Conservation (phyloP, 208 protist genomes). For the Trypanosoma conorhini region DNA sequence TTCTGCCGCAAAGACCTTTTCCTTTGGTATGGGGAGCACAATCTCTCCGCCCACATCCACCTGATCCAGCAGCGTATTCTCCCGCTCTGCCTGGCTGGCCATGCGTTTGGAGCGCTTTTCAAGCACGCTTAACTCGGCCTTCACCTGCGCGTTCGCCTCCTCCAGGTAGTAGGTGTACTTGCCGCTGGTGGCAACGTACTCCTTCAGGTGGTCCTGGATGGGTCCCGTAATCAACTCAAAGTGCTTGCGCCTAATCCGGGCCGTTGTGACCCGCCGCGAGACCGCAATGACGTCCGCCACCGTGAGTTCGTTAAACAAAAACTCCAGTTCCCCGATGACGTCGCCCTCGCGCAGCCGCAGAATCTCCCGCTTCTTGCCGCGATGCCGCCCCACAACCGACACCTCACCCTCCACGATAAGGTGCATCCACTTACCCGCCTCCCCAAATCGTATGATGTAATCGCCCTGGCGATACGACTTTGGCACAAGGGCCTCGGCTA, state of each 20-base stretch:
- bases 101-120: conserved; percentile 34
- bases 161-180: conserved; percentile 70
- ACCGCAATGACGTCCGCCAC: conserved; percentile 85
- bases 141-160: conserved; percentile 62
- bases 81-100: conserved; percentile 11
- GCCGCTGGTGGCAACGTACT: conserved; percentile 65
- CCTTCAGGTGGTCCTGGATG: conserved; percentile 79
- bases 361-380: conserved; percentile 65
- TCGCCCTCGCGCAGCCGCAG: conserved; percentile 61
- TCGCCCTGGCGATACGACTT: conserved; percentile 62
- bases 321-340: conserved; percentile 91
- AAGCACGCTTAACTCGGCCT: conserved; percentile 55
- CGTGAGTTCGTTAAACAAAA: conserved; percentile 81
- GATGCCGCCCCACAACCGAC: conserved; percentile 69
- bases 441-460: conserved; percentile 75
- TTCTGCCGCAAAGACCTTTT: conserved; percentile 4
- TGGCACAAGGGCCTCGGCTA: conserved; percentile 84
- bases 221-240: conserved; percentile 88
- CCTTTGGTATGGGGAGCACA: conserved; percentile 17
- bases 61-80: conserved; percentile 14
- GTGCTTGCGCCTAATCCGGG: conserved; percentile 80
- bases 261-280: conserved; percentile 53
- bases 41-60: conserved; percentile 28
- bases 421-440: conserved; percentile 67
- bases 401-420: conserved; percentile 83